Conservation (phyloP, 805 yeast species). For the Kuraishia hungarica region DNA sequence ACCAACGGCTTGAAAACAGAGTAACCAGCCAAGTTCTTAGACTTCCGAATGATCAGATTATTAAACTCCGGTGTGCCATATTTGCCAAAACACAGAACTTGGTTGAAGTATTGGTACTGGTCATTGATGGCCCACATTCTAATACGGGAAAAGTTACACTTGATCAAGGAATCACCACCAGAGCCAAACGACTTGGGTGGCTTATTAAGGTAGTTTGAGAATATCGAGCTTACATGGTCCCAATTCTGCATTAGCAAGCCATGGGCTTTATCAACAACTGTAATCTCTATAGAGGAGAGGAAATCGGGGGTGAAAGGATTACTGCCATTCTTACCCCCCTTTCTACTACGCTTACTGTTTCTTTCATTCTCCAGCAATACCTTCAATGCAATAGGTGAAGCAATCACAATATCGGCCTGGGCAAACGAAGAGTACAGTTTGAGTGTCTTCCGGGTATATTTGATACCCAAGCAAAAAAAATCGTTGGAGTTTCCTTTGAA, state of each 20-base stretch:
- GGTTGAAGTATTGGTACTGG: constrained; percentile 64
- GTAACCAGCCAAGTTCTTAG: constrained; percentile 51
- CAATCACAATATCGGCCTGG: constrained; percentile 77
- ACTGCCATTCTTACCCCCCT: constrained; percentile 16
- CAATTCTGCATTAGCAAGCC: constrained; percentile 89
- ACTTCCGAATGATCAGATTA: constrained; percentile 40
- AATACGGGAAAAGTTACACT: constrained; percentile 84
- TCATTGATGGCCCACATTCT: constrained; percentile 91
- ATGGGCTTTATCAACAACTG: constrained; percentile 76
- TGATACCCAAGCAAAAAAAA: constrained; percentile 84
- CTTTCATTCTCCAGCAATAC: constrained; percentile 59
- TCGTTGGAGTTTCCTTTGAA: constrained; percentile 91
- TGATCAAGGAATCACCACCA: constrained; percentile 27
- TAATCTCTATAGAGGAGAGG: constrained; percentile 78
- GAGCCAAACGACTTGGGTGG: constrained; percentile 64
- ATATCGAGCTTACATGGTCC: constrained; percentile 65
- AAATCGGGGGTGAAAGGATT: constrained; percentile 63
- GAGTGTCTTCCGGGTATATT: constrained; percentile 80
- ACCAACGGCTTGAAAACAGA: constrained; percentile 43
- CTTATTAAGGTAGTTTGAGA: constrained; percentile 61
- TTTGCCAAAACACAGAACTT: constrained; percentile 69
- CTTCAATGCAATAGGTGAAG: constrained; percentile 86
- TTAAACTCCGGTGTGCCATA: constrained; percentile 77
- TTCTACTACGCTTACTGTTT: constrained; percentile 29
- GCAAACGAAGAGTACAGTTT: constrained; percentile 81